phyloP scores from a whole-genome alignment of 2,329 filamentous ascomycete species.

The Paecilomyces niveus region DNA sequence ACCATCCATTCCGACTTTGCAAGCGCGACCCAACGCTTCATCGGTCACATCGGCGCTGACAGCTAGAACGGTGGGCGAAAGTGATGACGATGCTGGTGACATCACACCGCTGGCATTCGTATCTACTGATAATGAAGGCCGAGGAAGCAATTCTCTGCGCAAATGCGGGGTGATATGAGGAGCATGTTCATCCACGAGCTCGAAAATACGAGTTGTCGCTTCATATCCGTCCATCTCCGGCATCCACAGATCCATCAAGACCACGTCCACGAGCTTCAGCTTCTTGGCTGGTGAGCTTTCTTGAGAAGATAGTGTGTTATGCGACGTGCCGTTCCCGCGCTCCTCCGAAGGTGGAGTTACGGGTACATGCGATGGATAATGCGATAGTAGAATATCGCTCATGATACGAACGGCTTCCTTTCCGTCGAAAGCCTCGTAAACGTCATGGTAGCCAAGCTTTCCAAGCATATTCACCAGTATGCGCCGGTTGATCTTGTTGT shows the following conservation, averaged over 20 bases:
- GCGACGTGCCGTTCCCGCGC: conserved; percentile 12
- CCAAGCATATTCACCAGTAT: conserved; percentile 60
- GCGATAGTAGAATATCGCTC: conserved; percentile 34
- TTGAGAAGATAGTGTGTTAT: conserved; percentile 8
- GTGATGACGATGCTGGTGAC: conserved; percentile 26
- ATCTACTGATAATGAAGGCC: conserved; percentile 1
- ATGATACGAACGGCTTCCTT: conserved; percentile 60
- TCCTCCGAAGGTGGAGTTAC: conserved; percentile 5
- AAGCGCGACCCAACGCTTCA: conserved; percentile 53
- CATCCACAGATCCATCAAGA: conserved; percentile 74
- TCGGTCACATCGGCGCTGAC: conserved; percentile 63
- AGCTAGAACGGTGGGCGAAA: conserved; percentile 47
- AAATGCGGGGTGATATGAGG: conserved; percentile 13
- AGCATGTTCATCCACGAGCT: conserved; percentile 39
- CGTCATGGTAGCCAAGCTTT: conserved; percentile 58
- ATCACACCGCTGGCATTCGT: conserved; percentile 6
- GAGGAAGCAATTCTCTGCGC: conserved; percentile 4
- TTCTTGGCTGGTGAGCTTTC: conserved; percentile 18
- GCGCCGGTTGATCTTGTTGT: conserved; percentile 65
- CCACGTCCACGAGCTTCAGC: conserved; percentile 49
- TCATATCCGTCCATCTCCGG: conserved; percentile 66
- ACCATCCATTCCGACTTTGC: conserved; percentile 58
- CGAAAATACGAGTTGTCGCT: conserved; percentile 56
- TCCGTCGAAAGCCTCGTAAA: conserved; percentile 62
- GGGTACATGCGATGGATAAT: conserved; percentile 8